Base-by-base conservation (phyloP, 768 basidiomycete species). In the Lepiota brunneoincarnata region DNA sequence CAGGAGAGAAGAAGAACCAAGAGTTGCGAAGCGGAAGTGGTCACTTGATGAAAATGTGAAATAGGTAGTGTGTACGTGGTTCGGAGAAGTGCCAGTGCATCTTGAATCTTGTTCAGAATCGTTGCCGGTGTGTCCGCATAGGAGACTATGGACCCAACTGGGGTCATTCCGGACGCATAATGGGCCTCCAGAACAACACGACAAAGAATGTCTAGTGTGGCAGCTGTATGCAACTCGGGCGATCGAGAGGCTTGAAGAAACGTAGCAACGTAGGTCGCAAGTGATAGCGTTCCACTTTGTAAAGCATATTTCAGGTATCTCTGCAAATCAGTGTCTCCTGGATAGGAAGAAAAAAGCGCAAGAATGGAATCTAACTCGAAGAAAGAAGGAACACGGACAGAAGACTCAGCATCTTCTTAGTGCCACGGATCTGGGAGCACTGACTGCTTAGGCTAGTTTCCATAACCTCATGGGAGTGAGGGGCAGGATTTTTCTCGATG, bases 161-260 rank as follows among this genome's bases (percentile, higher is more conserved):
- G 71, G 3, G 79, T 69, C 49, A 79, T 58, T 11, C 82, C 79
- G 34, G 82, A 80, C 17, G 79, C 70, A 63, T 86, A 84, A 64
- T 87, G 85, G 2, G 72, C 75, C 51, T 88, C 82, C 45, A 90
- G 71, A 4, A 80, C 83, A 21, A 84, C 72, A 38, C 80, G 79
- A 64, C 87, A 89, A 9, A 92, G 79, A 60, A 80, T 79, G 62
- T 89, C 82, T 28, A 92, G 73, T 2, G 88, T 91, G 0, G 84
- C 78, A 5, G 79, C 72, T 38, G 80, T 75, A 61, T 86, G 86
- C 24, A 89, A 63, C 42, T 85, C 80, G 14, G 82, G 72, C 2
- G 87, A 86, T 24, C 80, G 79, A 55, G 81, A 82, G 4, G 84
- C 87, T 54, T 79, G 80, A 17, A 91, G 78, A 54, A 91, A 82